Conservation (phyloP, 495 filamentous ascomycete species). For the Hypomontagnella monticulosa region DNA sequence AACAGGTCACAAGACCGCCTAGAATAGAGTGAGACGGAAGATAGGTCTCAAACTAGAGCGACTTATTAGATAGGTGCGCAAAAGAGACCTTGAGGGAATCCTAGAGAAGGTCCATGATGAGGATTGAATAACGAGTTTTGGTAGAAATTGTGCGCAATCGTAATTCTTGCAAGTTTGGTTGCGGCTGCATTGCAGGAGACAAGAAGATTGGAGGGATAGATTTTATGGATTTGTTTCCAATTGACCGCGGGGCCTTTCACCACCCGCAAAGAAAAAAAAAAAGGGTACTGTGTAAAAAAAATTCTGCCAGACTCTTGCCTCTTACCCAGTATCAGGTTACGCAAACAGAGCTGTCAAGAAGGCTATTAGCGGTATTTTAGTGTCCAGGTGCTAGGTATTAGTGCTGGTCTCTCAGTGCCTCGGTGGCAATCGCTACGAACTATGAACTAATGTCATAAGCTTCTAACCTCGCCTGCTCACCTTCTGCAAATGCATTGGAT, state of each 20-base stretch:
- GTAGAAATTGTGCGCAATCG: slow-evolving; percentile 32
- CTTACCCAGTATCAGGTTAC: slow-evolving; percentile 16
- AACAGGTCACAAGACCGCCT: slow-evolving; percentile 21
- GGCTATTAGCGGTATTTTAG: background rate
- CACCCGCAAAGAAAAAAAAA: slow-evolving; percentile 19
- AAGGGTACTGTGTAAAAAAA: slow-evolving; percentile 10
- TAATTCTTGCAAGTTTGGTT: slow-evolving; percentile 29
- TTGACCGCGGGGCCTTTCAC: slow-evolving; percentile 38
- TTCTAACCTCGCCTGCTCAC: background rate
- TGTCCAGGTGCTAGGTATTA: background rate
- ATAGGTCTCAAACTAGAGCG: slow-evolving; percentile 18
- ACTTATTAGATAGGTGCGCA: slow-evolving; percentile 6
- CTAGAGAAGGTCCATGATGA: slow-evolving; percentile 46
- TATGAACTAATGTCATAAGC: slow-evolving; percentile 9
- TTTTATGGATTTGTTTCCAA: slow-evolving; percentile 18
- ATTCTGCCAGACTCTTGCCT: slow-evolving; percentile 33
- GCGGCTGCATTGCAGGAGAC: slow-evolving; percentile 24
- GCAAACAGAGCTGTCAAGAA: slow-evolving; percentile 23
- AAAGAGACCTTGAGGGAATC: slow-evolving; percentile 13
- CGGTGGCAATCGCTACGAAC: slow-evolving; percentile 25
- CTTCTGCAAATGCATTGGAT: background rate
- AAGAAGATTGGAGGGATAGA: slow-evolving; percentile 37
- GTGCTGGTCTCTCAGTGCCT: slow-evolving; percentile 10
- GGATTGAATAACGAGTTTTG: slow-evolving; percentile 33
- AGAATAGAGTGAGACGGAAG: slow-evolving; percentile 12